Evolutionary conservation across 1,139 yeast species (phyloP).

Genomic region (Pneumocystis wakefieldiae): DNA sequence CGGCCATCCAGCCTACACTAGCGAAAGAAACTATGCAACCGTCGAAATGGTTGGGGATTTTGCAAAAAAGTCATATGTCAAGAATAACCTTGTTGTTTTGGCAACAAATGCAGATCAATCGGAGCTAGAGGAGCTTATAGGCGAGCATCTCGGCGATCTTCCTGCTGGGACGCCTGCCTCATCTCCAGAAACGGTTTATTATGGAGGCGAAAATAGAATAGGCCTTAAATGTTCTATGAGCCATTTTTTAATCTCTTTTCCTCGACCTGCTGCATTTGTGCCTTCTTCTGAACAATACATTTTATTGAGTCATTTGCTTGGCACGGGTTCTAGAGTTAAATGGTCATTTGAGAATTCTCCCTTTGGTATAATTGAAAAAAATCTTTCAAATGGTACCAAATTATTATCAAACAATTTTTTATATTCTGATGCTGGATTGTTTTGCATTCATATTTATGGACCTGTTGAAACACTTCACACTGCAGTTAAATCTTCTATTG

Average conservation of each 20-base stretch:
- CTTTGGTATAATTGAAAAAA: slow-evolving; percentile 32
- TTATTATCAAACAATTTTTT: slow-evolving; percentile 44
- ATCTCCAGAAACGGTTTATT: slow-evolving; percentile 32
- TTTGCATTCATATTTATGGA: slow-evolving; percentile 55
- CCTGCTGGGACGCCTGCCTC: slow-evolving; percentile 40
- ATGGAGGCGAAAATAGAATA: slow-evolving; percentile 63
- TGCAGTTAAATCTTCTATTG: slow-evolving; percentile 39
- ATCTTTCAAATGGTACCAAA: slow-evolving; percentile 21
- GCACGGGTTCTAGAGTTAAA: slow-evolving; percentile 33
- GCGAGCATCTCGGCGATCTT: slow-evolving; percentile 51
- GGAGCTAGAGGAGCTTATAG: slow-evolving; percentile 55
- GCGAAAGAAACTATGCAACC: slow-evolving; percentile 43
- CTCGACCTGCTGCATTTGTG: slow-evolving; percentile 36
- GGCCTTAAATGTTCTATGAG: slow-evolving; percentile 51
- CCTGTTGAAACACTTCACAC: slow-evolving; percentile 42
- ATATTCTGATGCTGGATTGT: slow-evolving; percentile 72
- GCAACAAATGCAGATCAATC: slow-evolving; percentile 62
- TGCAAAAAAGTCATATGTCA: slow-evolving; percentile 55
- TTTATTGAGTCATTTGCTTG: slow-evolving; percentile 59
- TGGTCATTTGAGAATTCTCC: slow-evolving; percentile 36
- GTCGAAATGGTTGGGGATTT: slow-evolving; percentile 51
- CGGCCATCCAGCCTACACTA: slow-evolving; percentile 70
- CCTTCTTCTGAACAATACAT: slow-evolving; percentile 46
- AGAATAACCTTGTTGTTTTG: slow-evolving; percentile 53
- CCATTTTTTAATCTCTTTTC: slow-evolving; percentile 63